Conservation (phyloP, 495 filamentous ascomycete species). For the Letharia lupina region DNA sequence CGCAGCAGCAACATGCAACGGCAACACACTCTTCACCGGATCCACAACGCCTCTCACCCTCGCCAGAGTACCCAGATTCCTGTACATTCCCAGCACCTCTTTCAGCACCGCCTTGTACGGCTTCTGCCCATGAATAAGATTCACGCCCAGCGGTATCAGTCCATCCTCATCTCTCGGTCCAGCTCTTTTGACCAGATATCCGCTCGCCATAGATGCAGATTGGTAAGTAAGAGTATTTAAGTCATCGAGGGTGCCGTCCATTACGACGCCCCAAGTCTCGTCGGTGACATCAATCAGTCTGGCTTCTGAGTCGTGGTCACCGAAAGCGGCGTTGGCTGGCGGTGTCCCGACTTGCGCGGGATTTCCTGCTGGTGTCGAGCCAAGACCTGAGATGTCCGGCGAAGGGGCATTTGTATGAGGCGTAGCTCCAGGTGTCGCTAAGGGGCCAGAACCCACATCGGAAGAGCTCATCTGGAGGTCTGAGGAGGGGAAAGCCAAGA, state of each 20-base stretch:
- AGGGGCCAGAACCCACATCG: background rate
- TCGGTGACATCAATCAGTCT: slow-evolving; percentile 70
- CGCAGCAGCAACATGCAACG: slow-evolving; percentile 82
- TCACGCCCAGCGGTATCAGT: slow-evolving; percentile 55
- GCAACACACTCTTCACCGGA: slow-evolving; percentile 54
- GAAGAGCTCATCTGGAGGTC: slow-evolving; percentile 6
- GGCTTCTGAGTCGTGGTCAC: slow-evolving; percentile 62
- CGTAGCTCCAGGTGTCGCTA: slow-evolving; percentile 18
- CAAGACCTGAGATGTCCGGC: slow-evolving; percentile 17
- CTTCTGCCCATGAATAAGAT: slow-evolving; percentile 49
- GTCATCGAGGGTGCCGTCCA: slow-evolving; percentile 43
- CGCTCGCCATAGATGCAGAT: slow-evolving; percentile 57
- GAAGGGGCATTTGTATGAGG: slow-evolving; percentile 18
- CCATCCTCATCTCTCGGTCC: slow-evolving; percentile 53
- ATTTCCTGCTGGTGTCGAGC: slow-evolving; percentile 19
- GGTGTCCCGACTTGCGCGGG: slow-evolving; percentile 15
- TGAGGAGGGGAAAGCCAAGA: slow-evolving; percentile 44
- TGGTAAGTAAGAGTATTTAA: slow-evolving; percentile 51
- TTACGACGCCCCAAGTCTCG: slow-evolving; percentile 70
- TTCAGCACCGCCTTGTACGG: slow-evolving; percentile 53
- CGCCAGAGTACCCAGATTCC: slow-evolving; percentile 66
- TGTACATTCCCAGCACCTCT: slow-evolving; percentile 68
- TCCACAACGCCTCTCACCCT: slow-evolving; percentile 58
- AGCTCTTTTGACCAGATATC: slow-evolving; percentile 69
- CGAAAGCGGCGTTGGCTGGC: slow-evolving; percentile 44